Evolutionary conservation across 1,139 yeast species (phyloP), one percentile per base, ranked within the genome.

Genomic region (Scheffersomyces illinoinensis): DNA sequence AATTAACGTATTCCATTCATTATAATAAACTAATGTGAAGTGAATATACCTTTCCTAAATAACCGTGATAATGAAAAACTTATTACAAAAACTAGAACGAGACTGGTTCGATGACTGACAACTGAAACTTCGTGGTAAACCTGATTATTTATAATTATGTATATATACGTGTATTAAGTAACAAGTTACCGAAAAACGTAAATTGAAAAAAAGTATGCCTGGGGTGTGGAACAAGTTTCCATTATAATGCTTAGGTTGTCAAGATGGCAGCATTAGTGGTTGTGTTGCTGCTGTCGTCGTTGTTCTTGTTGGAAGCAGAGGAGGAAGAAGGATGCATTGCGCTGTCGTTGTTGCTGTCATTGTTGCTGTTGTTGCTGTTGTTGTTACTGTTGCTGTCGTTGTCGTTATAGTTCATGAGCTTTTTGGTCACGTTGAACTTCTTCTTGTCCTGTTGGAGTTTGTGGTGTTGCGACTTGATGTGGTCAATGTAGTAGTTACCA

Each of bases 401-500:
- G 14, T 63, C 57, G 48, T 63, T 63, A 50, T 48, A 48, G n/a
- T 48, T 24, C 51, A 48, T 48, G 51, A 48, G 51, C 18, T 48
- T 48, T n/a, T 48, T 48, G 26, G 51, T 48, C n/a, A 48, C 24
- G n/a, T 20, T 48, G 51, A 48, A 48, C 24, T 64, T 64, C 57
- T 56, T 58, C 54, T 61, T 64, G 53, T 65, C 68, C 55, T 65
- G 64, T 51, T 65, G 68, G 47, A 65, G 62, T 57, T 65, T 65
- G 57, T 63, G 64, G 46, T 65, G 66, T 54, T 65, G 68, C 5
- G 59, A 57, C 55, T 64, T 64, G 52, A 66, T 64, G 58, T 67
- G 68, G 54, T 75, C 78, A 43, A 70, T 67, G 62, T 86, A 86
- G 70, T 83, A 82, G 50, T 75, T 78, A 24, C 88, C 89, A 73